Percentiles rank a stretch among this genome's conserved stretches.
Evolutionary conservation across 2,329 filamentous ascomycete species (phyloP).

Genomic region (Teratosphaeria zuluensis): DNA sequence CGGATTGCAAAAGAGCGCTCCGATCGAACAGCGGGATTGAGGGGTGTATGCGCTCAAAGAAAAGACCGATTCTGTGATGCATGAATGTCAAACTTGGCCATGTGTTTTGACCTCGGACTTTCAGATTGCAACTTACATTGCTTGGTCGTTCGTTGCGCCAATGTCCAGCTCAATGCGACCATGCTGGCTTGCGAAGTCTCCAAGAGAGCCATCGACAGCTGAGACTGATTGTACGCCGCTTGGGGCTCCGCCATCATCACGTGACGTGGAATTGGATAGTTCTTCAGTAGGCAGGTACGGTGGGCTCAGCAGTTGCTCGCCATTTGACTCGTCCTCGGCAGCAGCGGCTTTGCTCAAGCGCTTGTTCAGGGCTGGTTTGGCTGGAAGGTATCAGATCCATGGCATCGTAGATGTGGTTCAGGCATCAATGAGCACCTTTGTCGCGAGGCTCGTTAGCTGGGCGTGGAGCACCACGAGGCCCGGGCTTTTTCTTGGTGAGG

Average conservation of each 20-base stretch:
- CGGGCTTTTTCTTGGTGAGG: neutral
- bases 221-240: neutral
- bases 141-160: neutral
- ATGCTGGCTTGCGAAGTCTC: neutral
- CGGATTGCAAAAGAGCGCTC: neutral
- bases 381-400: neutral
- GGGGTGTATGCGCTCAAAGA: neutral
- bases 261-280: neutral
- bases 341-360: neutral
- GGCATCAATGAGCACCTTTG: neutral
- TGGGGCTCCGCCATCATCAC: neutral
- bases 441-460: neutral
- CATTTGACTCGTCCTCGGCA: neutral
- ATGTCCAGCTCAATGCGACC: neutral
- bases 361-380: neutral
- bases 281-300: neutral
- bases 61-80: neutral
- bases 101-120: neutral
- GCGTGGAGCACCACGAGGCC: neutral
- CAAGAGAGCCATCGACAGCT: neutral
- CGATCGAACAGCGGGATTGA: neutral
- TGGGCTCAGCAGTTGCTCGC: neutral
- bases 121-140: neutral
- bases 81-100: neutral
- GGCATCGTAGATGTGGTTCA: neutral